phyloP scores from a whole-genome alignment of 2,329 filamentous ascomycete genomes.

The Ascochyta rabiei region DNA sequence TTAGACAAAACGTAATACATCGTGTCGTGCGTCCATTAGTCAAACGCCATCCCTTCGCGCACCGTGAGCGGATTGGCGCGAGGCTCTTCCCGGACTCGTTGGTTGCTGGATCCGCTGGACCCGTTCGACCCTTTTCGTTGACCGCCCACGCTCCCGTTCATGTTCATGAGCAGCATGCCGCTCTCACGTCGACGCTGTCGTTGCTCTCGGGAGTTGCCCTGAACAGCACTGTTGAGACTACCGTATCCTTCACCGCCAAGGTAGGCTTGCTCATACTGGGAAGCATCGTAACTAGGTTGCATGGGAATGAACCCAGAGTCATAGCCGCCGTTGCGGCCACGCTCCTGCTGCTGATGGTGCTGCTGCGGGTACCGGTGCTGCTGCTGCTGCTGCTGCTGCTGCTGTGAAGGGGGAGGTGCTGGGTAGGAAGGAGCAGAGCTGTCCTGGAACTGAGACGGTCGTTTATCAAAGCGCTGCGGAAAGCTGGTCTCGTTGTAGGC shows the following conservation, averaged over 20 bases:
- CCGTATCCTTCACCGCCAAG: constrained; percentile 40
- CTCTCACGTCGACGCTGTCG: constrained; percentile 46
- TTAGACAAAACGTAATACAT: constrained; percentile 30
- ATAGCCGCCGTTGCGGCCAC: constrained; percentile 41
- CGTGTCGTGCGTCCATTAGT: constrained; percentile 19
- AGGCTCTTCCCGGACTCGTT: constrained; percentile 20
- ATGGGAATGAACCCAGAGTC: constrained; percentile 60
- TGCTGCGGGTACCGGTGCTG: constrained; percentile 35
- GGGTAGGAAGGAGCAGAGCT: constrained; percentile 30
- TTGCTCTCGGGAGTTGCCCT: constrained; percentile 37
- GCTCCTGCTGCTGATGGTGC: constrained; percentile 35
- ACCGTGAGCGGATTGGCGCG: constrained; percentile 27
- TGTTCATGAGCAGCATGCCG: constrained; percentile 49
- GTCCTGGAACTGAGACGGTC: constrained; percentile 31
- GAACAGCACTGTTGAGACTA: constrained; percentile 42
- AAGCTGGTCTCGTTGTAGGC: constrained; percentile 65
- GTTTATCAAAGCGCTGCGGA: constrained; percentile 35
- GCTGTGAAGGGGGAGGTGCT: constrained; percentile 34
- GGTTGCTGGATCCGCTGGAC: constrained; percentile 15
- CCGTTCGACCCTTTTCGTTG: constrained; percentile 47
- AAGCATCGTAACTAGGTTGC: constrained; percentile 56
- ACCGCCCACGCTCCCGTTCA: constrained; percentile 37
- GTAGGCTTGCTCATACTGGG: constrained; percentile 37
- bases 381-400: constrained; percentile 37
- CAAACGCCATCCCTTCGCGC: constrained; percentile 33